These are phyloP conservation scores for Boletus huronensis DNA, from an alignment of 768 basidiomycete genomes.

Conservation along the genomic window DNA sequence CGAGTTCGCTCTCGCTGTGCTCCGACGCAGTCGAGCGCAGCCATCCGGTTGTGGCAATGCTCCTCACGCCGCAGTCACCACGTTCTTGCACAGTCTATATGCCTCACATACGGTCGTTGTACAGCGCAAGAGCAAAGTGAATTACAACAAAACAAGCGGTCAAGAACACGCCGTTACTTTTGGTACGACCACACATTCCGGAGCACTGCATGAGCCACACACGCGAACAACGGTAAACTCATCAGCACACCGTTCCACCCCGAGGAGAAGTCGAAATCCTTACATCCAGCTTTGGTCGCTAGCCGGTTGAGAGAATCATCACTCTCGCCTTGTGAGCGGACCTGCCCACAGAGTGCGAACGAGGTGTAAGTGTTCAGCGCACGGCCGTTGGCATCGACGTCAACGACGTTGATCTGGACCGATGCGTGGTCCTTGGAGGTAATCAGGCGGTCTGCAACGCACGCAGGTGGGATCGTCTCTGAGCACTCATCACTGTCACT, in stretches of 20 bases:
- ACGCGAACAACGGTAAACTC: not conserved
- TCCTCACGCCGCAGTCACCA: not conserved
- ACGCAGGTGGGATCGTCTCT: not conserved
- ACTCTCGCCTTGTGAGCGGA: constrained; percentile 92
- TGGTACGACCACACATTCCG: constrained; percentile 95
- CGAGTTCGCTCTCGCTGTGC: constrained; percentile 1
- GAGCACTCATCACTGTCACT: not conserved
- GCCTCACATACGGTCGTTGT: not conserved
- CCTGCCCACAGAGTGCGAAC: constrained; percentile 92
- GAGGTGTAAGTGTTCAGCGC: constrained; percentile 78
- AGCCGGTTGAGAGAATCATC: constrained; percentile 96
- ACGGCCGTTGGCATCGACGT: constrained; percentile 88
- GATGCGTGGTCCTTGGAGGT: constrained; percentile 99
- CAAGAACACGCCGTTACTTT: constrained; percentile 54
- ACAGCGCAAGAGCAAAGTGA: not conserved
- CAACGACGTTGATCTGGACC: constrained; percentile 91
- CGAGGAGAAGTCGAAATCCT: constrained; percentile 41
- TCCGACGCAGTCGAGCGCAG: constrained; percentile 12
- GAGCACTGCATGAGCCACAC: constrained; percentile 58
- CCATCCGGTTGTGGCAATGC: constrained; percentile 22
- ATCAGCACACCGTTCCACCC: constrained; percentile 5
- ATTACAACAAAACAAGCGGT: constrained; percentile 18
- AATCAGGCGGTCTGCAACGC: constrained; percentile 83
- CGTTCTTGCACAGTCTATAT: not conserved
- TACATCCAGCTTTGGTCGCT: constrained; percentile 92